Evolutionary conservation across 2,329 filamentous ascomycete species (phyloP), one percentile per base, ranked within the genome.

Genomic region (Stromatinia cepivora): DNA sequence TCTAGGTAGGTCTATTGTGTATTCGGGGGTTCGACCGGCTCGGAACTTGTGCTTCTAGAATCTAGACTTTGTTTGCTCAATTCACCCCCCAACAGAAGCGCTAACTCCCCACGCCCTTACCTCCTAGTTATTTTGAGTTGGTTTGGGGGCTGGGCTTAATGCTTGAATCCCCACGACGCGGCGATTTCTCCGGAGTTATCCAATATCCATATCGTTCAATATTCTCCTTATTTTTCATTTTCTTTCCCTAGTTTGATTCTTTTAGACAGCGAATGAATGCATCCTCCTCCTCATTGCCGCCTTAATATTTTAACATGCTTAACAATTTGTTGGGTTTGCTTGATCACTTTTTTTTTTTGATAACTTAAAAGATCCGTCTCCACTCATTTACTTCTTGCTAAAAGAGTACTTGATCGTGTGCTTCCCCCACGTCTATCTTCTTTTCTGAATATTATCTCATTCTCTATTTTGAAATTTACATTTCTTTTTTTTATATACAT

Each of bases 351-450:
- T 31, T 61, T 61, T 39, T 20, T 50, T 25, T 50, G 58, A 61
- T 36, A 46, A 6, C 20, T 48, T 50, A 10, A 11, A 58, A 42
- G 13, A 67, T 52, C 45, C 17, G 28, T 31, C 31, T 67, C 54
- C 65, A 61, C 66, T 62, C 34, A 39, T 52, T 17, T 22, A 25
- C 31, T 34, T 42, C 39, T 53, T 52, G 46, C 34, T 22, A 42
- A 62, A 63, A 25, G 45, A 36, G 45, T 68, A 63, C 56, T 68
- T 68, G 66, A 68, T 68, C 66, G 66, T 68, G 66, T 68, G 66
- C 34, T 50, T 62, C 56, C 34, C 50, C 56, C 57, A 36, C 45
- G 20, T 67, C 15, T 4, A 39, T 53, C 34, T 39, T 62, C 42
- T 39, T 22, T 15, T 20, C 34, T 67, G n/a, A n/a, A 25, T 61